Conservation (phyloP, 805 yeast species). For the Zygosaccharomyces rouxii region DNA sequence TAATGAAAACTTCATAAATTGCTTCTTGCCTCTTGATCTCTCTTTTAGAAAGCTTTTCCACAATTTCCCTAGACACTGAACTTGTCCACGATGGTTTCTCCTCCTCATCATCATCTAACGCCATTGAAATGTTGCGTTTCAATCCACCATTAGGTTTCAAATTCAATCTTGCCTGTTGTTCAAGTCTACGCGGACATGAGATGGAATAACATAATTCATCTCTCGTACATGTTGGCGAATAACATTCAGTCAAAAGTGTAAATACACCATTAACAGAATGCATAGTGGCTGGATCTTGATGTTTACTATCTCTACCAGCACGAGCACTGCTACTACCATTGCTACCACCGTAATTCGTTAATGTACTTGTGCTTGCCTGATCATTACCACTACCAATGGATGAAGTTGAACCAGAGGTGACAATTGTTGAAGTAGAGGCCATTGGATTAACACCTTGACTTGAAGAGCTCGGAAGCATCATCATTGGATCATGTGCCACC, state of each 20-base stretch:
- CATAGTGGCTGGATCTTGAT: constrained; percentile 22
- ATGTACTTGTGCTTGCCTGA: constrained; percentile 19
- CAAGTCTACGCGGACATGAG: constrained; percentile 92
- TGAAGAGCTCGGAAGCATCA: constrained; percentile 22
- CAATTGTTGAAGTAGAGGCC: constrained; percentile 13
- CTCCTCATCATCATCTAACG: constrained; percentile 59
- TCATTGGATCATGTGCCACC: constrained; percentile 27
- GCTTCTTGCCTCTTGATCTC: constrained; percentile 94
- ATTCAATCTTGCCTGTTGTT: constrained; percentile 90
- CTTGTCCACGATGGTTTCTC: constrained; percentile 89
- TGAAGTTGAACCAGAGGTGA: constrained; percentile 19
- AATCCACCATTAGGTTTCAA: constrained; percentile 85
- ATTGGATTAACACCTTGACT: neutral
- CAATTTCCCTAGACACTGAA: constrained; percentile 74
- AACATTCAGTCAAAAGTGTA: constrained; percentile 87
- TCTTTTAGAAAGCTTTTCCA: constrained; percentile 72
- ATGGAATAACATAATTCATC: constrained; percentile 87
- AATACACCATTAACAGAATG: constrained; percentile 79
- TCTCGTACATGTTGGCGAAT: constrained; percentile 92
- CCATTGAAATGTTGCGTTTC: constrained; percentile 50
- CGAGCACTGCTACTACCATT: constrained; percentile 20
- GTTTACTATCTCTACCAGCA: constrained; percentile 8
- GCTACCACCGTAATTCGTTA: constrained; percentile 16
- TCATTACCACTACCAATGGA: constrained; percentile 28
- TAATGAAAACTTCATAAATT: constrained; percentile 87